phyloP scores from a whole-genome alignment of 352 stramenopile species.

The Saprolegnia parasitica region DNA sequence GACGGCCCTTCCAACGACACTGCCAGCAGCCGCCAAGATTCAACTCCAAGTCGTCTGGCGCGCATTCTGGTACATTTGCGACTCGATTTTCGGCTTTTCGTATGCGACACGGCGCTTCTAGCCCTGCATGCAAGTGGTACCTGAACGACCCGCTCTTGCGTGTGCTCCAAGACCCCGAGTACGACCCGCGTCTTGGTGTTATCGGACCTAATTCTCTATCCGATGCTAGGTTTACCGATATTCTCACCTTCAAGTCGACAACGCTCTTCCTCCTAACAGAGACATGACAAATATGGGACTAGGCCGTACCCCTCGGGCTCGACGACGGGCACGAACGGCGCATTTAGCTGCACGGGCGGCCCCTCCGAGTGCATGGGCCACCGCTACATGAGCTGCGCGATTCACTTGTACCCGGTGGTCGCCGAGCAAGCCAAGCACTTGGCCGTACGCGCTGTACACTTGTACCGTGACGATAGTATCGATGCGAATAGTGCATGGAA shows the following conservation, averaged over 20 bases:
- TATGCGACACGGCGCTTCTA: constrained; percentile 23
- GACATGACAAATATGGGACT: constrained; percentile 5
- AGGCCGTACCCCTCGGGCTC: constrained; percentile 54
- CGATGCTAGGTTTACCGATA: constrained; percentile 56
- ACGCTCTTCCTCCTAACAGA: not conserved
- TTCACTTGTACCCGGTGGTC: constrained; percentile 60
- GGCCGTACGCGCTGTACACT: constrained; percentile 38
- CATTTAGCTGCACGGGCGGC: constrained; percentile 65
- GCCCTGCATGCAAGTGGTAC: constrained; percentile 68
- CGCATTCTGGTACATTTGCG: constrained; percentile 59
- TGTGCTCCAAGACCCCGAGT: constrained; percentile 58
- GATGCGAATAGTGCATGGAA: constrained; percentile 21
- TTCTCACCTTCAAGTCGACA: constrained; percentile 53
- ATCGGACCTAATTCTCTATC: constrained; percentile 10
- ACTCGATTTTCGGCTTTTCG: constrained; percentile 1
- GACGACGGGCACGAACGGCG: constrained; percentile 45
- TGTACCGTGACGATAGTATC: not conserved
- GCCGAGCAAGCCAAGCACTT: constrained; percentile 57
- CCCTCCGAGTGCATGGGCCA: constrained; percentile 70
- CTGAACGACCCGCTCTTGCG: constrained; percentile 57
- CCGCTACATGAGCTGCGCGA: constrained; percentile 71
- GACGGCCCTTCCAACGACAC: not conserved
- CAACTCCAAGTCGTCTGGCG: constrained; percentile 73
- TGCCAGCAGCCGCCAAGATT: constrained; percentile 38
- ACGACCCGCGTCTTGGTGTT: constrained; percentile 16